Percentiles rank a stretch among this genome's conserved stretches.
phyloP scores from a whole-genome alignment of 495 filamentous ascomycete species.

The Amorphotheca resinae region DNA sequence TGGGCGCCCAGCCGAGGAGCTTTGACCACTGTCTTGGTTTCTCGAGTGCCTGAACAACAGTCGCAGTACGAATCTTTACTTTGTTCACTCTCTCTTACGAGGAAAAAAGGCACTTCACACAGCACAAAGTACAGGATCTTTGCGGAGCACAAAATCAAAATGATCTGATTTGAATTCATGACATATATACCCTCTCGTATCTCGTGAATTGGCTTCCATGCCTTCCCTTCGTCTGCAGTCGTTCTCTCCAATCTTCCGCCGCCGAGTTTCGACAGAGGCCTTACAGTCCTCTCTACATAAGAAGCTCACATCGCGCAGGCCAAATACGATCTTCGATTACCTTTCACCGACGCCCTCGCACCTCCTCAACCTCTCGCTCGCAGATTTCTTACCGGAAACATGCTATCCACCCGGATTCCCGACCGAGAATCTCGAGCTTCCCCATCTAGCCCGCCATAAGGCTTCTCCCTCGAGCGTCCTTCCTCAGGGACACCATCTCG shows the following conservation, averaged over 20 bases:
- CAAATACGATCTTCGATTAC: slow-evolving; percentile 49
- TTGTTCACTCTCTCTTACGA: too few relatives aligned
- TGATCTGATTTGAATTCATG: slow-evolving; percentile 7
- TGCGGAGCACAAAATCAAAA: too few relatives aligned
- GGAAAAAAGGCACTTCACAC: too few relatives aligned
- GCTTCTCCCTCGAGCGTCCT: slow-evolving; percentile 20
- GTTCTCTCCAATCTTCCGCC: background rate
- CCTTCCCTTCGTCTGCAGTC: background rate
- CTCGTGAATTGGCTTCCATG: background rate
- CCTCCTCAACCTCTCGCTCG: slow-evolving; percentile 50
- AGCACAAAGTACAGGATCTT: background rate
- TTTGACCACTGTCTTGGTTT: background rate
- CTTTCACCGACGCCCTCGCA: slow-evolving; percentile 51
- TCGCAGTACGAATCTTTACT: too few relatives aligned
- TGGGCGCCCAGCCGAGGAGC: too few relatives aligned
- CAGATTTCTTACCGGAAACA: slow-evolving; percentile 37
- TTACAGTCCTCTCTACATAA: slow-evolving; percentile 7
- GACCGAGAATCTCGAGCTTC: background rate
- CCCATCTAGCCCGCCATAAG: background rate
- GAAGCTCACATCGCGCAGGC: slow-evolving; percentile 26
- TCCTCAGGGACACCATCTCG: slow-evolving; percentile 57
- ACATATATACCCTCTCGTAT: slow-evolving; percentile 2
- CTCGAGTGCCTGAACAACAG: too few relatives aligned
- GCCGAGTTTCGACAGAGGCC: background rate
- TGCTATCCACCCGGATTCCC: slow-evolving; percentile 11